phyloP scores from a whole-genome alignment of 805 yeast genomes.

The Lachancea mirantina region DNA sequence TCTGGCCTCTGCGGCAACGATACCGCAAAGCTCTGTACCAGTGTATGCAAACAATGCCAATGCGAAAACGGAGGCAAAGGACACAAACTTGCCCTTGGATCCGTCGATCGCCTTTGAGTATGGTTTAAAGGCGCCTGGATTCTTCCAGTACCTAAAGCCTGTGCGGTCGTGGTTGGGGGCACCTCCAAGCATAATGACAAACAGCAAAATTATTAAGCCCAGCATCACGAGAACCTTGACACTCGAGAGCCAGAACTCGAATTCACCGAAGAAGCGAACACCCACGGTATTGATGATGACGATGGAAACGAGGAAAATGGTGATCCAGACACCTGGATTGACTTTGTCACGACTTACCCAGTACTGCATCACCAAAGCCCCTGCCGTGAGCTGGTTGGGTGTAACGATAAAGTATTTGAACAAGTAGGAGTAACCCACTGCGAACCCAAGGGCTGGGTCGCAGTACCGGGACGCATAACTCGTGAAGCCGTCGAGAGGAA shows the following conservation, averaged over 20 bases:
- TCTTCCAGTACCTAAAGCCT: slow-evolving; percentile 64
- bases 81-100: slow-evolving; percentile 48
- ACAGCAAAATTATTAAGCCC: slow-evolving; percentile 57
- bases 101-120: slow-evolving; percentile 39
- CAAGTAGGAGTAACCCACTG: slow-evolving; percentile 40
- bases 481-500: slow-evolving; percentile 63
- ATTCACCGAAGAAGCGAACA: slow-evolving; percentile 42
- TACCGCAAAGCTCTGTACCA: slow-evolving; percentile 65
- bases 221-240: slow-evolving; percentile 58
- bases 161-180: slow-evolving; percentile 66
- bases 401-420: slow-evolving; percentile 43
- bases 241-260: slow-evolving; percentile 43
- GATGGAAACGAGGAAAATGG: slow-evolving; percentile 35
- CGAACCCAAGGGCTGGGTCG: slow-evolving; percentile 42
- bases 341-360: slow-evolving; percentile 37
- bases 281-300: slow-evolving; percentile 32
- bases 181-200: slow-evolving; percentile 69
- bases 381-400: slow-evolving; percentile 41
- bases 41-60: slow-evolving; percentile 63
- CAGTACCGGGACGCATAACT: slow-evolving; percentile 48
- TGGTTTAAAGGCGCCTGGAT: slow-evolving; percentile 58
- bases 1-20: slow-evolving; percentile 67
- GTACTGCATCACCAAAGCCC: slow-evolving; percentile 40
- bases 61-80: slow-evolving; percentile 56
- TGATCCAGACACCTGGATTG: slow-evolving; percentile 40